Evolutionary conservation across 352 stramenopile genomes (phyloP).

Genomic region (Phytophthora rubi): DNA sequence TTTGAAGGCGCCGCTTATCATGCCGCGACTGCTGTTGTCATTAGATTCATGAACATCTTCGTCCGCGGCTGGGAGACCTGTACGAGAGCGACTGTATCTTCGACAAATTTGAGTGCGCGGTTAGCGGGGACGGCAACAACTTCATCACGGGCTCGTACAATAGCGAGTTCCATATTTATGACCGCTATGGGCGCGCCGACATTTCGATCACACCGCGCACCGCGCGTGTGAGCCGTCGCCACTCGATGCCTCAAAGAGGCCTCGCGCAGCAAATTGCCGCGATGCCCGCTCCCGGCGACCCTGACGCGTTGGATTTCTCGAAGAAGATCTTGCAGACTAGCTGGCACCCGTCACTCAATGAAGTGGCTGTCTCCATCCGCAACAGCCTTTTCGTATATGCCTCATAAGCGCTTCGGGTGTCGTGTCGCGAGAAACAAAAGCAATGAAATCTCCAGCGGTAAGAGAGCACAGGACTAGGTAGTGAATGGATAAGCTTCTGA

Average conservation of each 20-base stretch:
- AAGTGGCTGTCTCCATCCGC: conserved; percentile 81
- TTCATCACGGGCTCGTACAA: conserved; percentile 96
- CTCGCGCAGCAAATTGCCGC: conserved; percentile 68
- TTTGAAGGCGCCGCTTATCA: not conserved
- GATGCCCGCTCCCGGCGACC: conserved; percentile 37
- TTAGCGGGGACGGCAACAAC: conserved; percentile 92
- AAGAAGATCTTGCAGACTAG: conserved; percentile 88
- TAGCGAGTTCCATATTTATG: conserved; percentile 94
- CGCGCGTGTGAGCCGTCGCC: conserved; percentile 53
- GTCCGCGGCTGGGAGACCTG: conserved; percentile 85
- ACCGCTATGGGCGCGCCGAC: conserved; percentile 80
- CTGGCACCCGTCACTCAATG: conserved; percentile 83
- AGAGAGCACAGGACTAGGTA: conserved; percentile 21
- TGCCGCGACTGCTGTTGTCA: not conserved
- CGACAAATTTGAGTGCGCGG: conserved; percentile 96
- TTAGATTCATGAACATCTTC: conserved; percentile 94
- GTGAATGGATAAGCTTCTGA: conserved; percentile 14
- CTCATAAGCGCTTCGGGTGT: conserved; percentile 30
- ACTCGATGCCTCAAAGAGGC: conserved; percentile 73
- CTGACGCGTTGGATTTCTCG: conserved; percentile 79
- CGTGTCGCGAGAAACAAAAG: conserved; percentile 3
- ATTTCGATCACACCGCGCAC: conserved; percentile 67
- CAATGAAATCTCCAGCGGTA: conserved; percentile 18
- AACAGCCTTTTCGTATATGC: conserved; percentile 90
- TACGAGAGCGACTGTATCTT: conserved; percentile 98